These are phyloP conservation scores for Dryas drummondii DNA, from an alignment of 306 rosid species.

Conservation along the genomic window DNA sequence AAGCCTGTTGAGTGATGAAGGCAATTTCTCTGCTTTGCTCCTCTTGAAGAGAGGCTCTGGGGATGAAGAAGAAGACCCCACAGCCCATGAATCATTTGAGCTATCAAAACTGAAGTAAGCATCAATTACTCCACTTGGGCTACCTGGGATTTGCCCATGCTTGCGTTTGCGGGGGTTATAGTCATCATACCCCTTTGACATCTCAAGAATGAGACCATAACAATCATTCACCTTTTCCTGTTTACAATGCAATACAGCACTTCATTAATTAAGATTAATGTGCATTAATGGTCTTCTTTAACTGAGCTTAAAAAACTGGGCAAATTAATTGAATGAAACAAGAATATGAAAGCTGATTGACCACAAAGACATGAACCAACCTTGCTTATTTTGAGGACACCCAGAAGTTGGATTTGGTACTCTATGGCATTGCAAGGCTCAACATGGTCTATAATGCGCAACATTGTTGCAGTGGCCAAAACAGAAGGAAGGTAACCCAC, in stretches of 20 bases:
- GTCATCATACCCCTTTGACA: conserved; percentile 27
- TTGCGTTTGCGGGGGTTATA: conserved; percentile 46
- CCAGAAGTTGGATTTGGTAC: conserved; percentile 67
- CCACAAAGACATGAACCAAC: conserved; percentile 29
- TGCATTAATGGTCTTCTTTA: background rate
- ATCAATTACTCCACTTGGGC: conserved; percentile 86
- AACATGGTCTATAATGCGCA: conserved; percentile 67
- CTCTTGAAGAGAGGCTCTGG: conserved; percentile 64
- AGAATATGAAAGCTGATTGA: background rate
- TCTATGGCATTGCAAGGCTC: conserved; percentile 56
- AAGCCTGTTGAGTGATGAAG: conserved; percentile 51
- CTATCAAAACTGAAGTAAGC: conserved; percentile 60
- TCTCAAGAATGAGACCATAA: conserved; percentile 44
- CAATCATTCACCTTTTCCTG: conserved; percentile 90
- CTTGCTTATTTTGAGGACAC: conserved; percentile 66
- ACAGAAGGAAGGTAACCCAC: conserved; percentile 84
- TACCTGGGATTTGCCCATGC: conserved; percentile 50
- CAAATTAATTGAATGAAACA: no score
- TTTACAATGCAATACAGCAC: background rate
- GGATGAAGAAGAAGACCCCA: conserved; percentile 35
- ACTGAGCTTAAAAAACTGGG: no score
- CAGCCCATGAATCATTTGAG: conserved; percentile 81
- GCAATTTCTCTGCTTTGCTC: conserved; percentile 46
- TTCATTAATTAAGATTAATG: background rate
- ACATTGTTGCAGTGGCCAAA: conserved; percentile 88